Evolutionary conservation across 208 protist species (phyloP).

Genomic region (Trypanosoma scelopori): DNA sequence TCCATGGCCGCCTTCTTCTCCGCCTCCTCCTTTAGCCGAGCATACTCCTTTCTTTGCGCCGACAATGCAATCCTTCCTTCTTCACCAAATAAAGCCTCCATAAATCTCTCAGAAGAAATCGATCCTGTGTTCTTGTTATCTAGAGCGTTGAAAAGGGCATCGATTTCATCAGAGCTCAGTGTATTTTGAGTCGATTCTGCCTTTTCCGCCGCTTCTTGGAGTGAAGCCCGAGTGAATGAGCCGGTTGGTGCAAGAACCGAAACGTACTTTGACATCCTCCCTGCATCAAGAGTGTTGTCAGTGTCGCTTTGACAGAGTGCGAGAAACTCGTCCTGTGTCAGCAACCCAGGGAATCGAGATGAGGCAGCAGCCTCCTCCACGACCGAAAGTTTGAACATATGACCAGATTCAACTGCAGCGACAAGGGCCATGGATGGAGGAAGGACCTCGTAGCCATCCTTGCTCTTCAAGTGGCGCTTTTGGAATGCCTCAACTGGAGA

Average conservation of each 20-base stretch:
- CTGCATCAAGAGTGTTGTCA: slow-evolving; percentile 39
- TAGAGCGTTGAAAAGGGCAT: slow-evolving; percentile 76
- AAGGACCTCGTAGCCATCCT: slow-evolving; percentile 68
- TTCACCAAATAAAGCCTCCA: slow-evolving; percentile 76
- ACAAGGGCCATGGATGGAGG: slow-evolving; percentile 59
- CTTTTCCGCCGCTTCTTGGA: slow-evolving; percentile 61
- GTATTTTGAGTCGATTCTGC: slow-evolving; percentile 34
- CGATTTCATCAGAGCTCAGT: slow-evolving; percentile 71
- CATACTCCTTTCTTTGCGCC: slow-evolving; percentile 50
- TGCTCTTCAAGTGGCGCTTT: slow-evolving; percentile 58
- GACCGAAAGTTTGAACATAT: slow-evolving; percentile 52
- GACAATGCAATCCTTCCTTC: slow-evolving; percentile 47
- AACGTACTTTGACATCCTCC: slow-evolving; percentile 69
- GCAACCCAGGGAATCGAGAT: slow-evolving; percentile 60
- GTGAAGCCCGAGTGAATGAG: slow-evolving; percentile 73
- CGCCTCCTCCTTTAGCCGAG: slow-evolving; percentile 21
- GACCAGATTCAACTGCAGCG: slow-evolving; percentile 81
- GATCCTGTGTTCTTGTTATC: slow-evolving; percentile 70
- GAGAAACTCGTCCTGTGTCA: slow-evolving; percentile 75
- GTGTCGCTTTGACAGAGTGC: slow-evolving; percentile 65
- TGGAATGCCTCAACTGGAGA: slow-evolving; percentile 63
- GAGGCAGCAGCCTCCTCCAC: slow-evolving; percentile 55
- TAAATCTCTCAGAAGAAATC: slow-evolving; percentile 65
- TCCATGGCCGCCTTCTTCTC: slow-evolving; percentile 22
- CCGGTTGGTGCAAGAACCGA: slow-evolving; percentile 65